phyloP scores from a whole-genome alignment of 176 grass and related monocot species.

The Aegilops umbellulata region DNA sequence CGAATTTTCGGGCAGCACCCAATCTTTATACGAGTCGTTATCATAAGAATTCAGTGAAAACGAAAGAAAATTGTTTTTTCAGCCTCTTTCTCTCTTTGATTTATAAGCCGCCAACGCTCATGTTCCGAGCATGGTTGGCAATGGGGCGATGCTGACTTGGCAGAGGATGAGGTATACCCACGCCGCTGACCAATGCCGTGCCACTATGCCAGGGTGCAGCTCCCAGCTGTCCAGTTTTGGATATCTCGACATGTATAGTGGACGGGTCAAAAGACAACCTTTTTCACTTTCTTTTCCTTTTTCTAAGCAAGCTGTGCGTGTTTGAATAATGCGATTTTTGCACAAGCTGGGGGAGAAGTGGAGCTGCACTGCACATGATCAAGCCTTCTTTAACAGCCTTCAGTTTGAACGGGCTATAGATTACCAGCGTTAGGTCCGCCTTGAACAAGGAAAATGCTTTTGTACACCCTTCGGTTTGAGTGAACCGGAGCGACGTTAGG shows the following conservation, averaged over 20 bases:
- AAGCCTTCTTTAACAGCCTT: background rate
- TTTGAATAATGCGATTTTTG: background rate
- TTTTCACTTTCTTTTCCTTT: background rate
- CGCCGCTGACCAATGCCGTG: conserved; percentile 38
- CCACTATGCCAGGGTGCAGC: conserved; percentile 24
- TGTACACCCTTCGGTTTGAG: background rate
- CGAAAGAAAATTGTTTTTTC: background rate
- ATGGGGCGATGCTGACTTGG: conserved; percentile 35
- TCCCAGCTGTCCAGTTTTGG: conserved; percentile 6
- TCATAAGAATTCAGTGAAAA: background rate
- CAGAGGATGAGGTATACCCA: conserved; percentile 37
- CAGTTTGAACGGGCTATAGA: background rate
- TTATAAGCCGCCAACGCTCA: background rate
- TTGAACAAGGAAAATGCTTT: background rate
- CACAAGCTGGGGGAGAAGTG: background rate
- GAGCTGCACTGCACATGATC: background rate
- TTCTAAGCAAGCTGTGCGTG: background rate
- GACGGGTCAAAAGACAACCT: background rate
- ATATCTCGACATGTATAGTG: conserved; percentile 33
- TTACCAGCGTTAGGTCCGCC: background rate
- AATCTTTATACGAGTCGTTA: background rate
- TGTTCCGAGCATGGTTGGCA: background rate
- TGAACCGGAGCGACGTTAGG: background rate
- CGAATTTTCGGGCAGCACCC: conserved; percentile 3
- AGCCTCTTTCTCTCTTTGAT: background rate